phyloP scores from a whole-genome alignment of 2,329 filamentous ascomycete species.

The Colletotrichum sidae region DNA sequence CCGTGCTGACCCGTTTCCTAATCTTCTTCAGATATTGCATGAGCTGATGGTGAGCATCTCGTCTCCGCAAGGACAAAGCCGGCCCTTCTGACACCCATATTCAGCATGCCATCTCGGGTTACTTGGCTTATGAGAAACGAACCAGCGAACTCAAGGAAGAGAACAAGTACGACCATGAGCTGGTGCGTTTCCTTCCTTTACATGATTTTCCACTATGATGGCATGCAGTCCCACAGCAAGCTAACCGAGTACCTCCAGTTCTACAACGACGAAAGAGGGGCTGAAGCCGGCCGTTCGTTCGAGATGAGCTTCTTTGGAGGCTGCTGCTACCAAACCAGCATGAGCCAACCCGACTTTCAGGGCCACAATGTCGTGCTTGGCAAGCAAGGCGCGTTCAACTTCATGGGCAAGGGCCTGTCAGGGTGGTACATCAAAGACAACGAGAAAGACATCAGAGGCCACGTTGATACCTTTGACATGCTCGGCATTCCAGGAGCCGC shows the following conservation, averaged over 20 bases:
- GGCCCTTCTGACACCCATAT: not conserved
- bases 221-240: not conserved
- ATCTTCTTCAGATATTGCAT: constrained; percentile 10
- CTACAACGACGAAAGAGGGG: constrained; percentile 22
- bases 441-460: not conserved
- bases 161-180: not conserved
- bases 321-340: not conserved
- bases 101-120: constrained; percentile 7
- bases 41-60: constrained; percentile 17
- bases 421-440: not conserved
- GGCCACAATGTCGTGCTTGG: not conserved
- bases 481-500: not conserved
- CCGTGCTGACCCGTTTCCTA: not conserved
- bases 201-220: fast-evolving
- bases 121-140: not conserved
- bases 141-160: not conserved
- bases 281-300: constrained; percentile 25
- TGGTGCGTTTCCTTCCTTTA: not conserved
- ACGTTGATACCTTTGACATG: not conserved
- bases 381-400: not conserved
- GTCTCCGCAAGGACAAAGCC: not conserved
- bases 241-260: not conserved
- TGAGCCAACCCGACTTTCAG: not conserved
- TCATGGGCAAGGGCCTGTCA: too few relatives aligned
- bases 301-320: constrained; percentile 18